phyloP scores from a whole-genome alignment of 345 rosid species.

The Eucalyptus polybractea region DNA sequence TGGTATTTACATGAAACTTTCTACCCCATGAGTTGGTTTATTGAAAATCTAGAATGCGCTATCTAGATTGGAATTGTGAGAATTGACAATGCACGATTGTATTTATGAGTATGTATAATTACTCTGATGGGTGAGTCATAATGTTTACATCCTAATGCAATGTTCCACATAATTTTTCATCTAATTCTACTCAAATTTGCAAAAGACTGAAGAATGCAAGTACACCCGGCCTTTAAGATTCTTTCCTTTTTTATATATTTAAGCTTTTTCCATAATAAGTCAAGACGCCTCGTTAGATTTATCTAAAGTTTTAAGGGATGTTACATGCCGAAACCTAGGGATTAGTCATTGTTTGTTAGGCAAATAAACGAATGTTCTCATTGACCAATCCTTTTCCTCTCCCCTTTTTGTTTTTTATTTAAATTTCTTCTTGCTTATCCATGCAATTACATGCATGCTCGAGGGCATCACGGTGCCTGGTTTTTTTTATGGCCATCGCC shows the following conservation, averaged over 20 bases:
- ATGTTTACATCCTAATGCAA: not conserved
- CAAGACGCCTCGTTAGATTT: not conserved
- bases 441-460: not conserved
- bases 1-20: not conserved
- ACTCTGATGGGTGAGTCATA: not conserved
- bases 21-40: not conserved
- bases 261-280: not conserved
- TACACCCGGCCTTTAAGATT: not conserved
- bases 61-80: not conserved
- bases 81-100: not conserved
- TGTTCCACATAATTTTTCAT: not conserved
- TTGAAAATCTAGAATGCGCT: not conserved
- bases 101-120: not conserved
- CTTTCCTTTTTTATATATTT: not conserved
- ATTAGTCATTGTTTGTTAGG: not conserved
- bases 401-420: fast-evolving
- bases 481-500: not conserved
- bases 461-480: not conserved
- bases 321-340: not conserved
- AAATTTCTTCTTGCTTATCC: not conserved
- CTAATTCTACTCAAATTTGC: not conserved
- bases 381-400: not conserved
- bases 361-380: not conserved
- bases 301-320: not conserved
- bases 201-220: not conserved